Evolutionary conservation across 371 early-diverging fungal species (phyloP), one percentile per base, ranked within the genome.

Genomic region (Sporodiniella umbellata): DNA sequence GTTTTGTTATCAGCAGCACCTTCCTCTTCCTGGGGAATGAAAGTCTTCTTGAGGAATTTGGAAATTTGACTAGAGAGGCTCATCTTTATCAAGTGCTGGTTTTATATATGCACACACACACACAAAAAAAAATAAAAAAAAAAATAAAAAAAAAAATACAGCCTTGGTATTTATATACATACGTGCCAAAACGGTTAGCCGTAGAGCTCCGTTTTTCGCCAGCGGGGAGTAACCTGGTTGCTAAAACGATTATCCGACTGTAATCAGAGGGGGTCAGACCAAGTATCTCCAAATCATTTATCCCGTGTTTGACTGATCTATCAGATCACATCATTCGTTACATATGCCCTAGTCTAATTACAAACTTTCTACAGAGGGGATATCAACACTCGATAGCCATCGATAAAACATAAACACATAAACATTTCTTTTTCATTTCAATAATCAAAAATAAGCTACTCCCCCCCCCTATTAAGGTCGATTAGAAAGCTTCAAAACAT

Each of bases 21-120:
- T 25, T 56, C 53, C 39, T 51, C 47, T n/a, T 54, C 44, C 37
- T 54, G 49, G 15, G 50, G 51, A 44, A 51, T 35, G 26, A 50
- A 54, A 8, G 46, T 26, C 22, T 54, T 60, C 33, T 60, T 60
- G 54, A 60, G 23, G 26, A 60, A 54, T 23, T 54, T 60, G 19
- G 54, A 42, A 7, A 60, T 18, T 21, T 54, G 54, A 14, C 50
- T 35, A 15, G 54, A 51, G 15, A 60, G 25, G 33, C 28, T 45
- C 60, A 60, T 60, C 11, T 11, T 54, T 10, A 12, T 19, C n/a
- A n/a, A n/a, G n/a, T n/a, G n/a, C n/a, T n/a, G n/a, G n/a, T n/a
- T n/a, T n/a, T n/a, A n/a, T n/a, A n/a, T n/a, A n/a, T n/a, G n/a
- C n/a, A n/a, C n/a, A n/a, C n/a, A n/a, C n/a, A n/a, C n/a, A n/a